A percentile compares a stretch with the other conserved stretches of the same genome.
These are phyloP conservation scores for Pseudocercospora cruenta DNA, from an alignment of 2,329 filamentous ascomycete genomes.

Conservation along the genomic window DNA sequence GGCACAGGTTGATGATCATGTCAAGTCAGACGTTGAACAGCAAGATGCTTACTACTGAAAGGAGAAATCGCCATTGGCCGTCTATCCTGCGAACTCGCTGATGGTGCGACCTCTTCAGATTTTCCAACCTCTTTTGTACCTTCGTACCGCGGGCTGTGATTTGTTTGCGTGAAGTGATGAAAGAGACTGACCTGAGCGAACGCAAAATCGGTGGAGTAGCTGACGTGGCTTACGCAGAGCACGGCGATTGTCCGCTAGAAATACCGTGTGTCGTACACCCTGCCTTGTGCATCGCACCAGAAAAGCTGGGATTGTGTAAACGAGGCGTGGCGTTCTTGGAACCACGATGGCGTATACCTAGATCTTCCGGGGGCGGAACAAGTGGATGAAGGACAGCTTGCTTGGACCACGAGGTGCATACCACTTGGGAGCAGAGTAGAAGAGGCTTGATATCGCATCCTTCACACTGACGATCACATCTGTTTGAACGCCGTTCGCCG, in stretches of 20 bases:
- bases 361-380: slow-evolving; percentile 8
- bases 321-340: slow-evolving; percentile 19
- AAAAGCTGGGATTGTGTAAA: slow-evolving; percentile 9
- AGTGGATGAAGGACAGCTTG: slow-evolving; percentile 1
- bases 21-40: neutral
- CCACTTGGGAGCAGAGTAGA: neutral
- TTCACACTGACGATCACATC: slow-evolving; percentile 2
- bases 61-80: neutral
- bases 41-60: neutral
- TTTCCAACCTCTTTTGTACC: neutral
- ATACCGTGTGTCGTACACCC: slow-evolving; percentile 3
- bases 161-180: neutral
- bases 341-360: slow-evolving; percentile 12
- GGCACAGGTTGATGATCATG: neutral
- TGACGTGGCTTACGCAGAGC: slow-evolving; percentile 9
- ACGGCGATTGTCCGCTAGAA: slow-evolving; percentile 1
- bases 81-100: neutral
- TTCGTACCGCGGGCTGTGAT: neutral
- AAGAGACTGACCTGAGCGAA: neutral
- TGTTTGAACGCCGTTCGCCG: neutral
- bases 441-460: slow-evolving; percentile 2
- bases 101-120: neutral
- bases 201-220: slow-evolving; percentile 5
- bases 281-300: slow-evolving; percentile 15
- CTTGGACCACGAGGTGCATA: neutral